phyloP scores from a whole-genome alignment of 352 stramenopile genomes.

The Phytophthora pseudosyringae region DNA sequence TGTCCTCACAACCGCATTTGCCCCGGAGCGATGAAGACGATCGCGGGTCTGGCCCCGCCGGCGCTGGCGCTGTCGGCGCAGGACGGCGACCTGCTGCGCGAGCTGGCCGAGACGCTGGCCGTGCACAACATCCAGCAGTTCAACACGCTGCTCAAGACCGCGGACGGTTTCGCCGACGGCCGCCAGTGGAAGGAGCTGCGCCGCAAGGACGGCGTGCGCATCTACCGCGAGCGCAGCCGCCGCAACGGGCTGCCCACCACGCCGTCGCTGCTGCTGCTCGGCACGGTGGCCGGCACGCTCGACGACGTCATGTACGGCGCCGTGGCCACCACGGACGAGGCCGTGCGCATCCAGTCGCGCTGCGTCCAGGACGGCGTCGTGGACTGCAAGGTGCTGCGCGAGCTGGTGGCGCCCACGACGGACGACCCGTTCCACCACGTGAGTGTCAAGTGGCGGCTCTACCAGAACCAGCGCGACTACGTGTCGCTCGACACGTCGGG shows the following conservation, averaged over 20 bases:
- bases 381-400: slow-evolving; percentile 40
- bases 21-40: neutral
- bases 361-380: slow-evolving; percentile 44
- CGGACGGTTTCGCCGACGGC: slow-evolving; percentile 2
- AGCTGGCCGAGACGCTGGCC: slow-evolving; percentile 11
- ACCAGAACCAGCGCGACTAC: slow-evolving; percentile 43
- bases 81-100: slow-evolving; percentile 23
- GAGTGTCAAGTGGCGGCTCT: slow-evolving; percentile 44
- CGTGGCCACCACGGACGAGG: slow-evolving; percentile 33
- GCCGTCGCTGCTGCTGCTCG: slow-evolving; percentile 45
- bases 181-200: slow-evolving; percentile 6
- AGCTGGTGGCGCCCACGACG: slow-evolving; percentile 29
- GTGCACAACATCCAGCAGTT: slow-evolving; percentile 15
- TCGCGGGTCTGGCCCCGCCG: neutral
- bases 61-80: slow-evolving; percentile 12
- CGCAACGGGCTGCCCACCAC: slow-evolving; percentile 7
- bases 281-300: slow-evolving; percentile 39
- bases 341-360: slow-evolving; percentile 43
- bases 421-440: slow-evolving; percentile 40
- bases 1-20: slow-evolving; percentile 2
- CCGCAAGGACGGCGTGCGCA: slow-evolving; percentile 1
- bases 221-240: slow-evolving; percentile 1
- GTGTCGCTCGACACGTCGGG: slow-evolving; percentile 43
- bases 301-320: slow-evolving; percentile 30
- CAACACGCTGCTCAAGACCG: slow-evolving; percentile 6